Base-by-base conservation (phyloP, 768 basidiomycete species). In the Brasilioporus rufonigricans region DNA sequence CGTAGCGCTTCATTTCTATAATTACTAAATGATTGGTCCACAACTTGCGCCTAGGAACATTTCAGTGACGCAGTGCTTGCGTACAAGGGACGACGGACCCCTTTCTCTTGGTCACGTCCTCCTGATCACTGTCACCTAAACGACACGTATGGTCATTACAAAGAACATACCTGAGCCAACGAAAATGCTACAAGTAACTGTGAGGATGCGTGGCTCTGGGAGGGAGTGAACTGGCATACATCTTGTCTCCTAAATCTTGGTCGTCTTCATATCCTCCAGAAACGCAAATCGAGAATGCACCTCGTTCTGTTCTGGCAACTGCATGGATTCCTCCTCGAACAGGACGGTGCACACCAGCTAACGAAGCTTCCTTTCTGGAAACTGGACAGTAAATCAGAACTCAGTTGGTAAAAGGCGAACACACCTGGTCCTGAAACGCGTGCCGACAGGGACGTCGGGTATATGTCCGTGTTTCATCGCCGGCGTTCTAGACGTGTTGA, bases 211-310 rank as follows among this genome's bases (percentile, higher is more conserved):
- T 29, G 41, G 14, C 13, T 33, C 27, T 18, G 29, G 18, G 10
- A 32, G 38, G 14, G n/a, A 1, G 27, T 35, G 16, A 33, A 36
- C 14, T 24, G 52, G 56, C 73, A 5, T 56, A 77, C 77, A 77
- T 74, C 7, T 4, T 67, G 0, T 75, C 68, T 27, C 77, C 77
- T 0, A 36, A 1, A 31, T 78, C 77, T 6, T 48, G 13, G 51
- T 78, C 70, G 58, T 78, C 77, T 44, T 74, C 71, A 41, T 78
- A 78, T 11, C 73, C 72, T n/a, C 61, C 68, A 29, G 76, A 75
- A 19, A 78, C 31, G 11, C 76, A 75, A 27, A 78, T 68, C 16
- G 77, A 78, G 52, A 63, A 77, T 14, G 74, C 74, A 2, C 71
- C 71, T 8, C 67, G 63, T 1, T 11, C 2, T 29, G 4, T 58